phyloP scores from a whole-genome alignment of 2,329 filamentous ascomycete genomes.

The Pseudogymnoascus sp. region DNA sequence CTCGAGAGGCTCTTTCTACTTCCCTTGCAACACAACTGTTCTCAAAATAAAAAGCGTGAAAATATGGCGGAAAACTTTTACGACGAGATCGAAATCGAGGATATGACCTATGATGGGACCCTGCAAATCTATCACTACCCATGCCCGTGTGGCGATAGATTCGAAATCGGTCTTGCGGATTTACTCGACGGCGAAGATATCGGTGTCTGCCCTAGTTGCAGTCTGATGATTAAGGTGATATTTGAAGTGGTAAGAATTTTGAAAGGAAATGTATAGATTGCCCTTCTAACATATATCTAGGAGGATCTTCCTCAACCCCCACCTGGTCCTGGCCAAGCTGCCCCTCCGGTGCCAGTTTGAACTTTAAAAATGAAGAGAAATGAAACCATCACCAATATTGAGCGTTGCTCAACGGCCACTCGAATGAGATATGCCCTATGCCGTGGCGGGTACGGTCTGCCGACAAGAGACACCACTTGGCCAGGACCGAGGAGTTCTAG shows the following conservation, averaged over 20 bases:
- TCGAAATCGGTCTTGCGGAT: constrained; percentile 82
- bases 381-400: not conserved
- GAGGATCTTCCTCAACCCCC: constrained; percentile 43
- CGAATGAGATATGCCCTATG: not conserved
- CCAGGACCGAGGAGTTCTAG: not conserved
- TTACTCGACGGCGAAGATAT: constrained; percentile 86
- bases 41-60: not conserved
- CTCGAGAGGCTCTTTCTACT: not conserved
- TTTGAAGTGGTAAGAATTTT: constrained; percentile 65
- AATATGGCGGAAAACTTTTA: constrained; percentile 70
- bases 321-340: constrained; percentile 26
- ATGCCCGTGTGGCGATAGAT: constrained; percentile 93
- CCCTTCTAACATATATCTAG: constrained; percentile 24
- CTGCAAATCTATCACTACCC: constrained; percentile 92
- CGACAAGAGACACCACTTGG: not conserved
- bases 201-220: constrained; percentile 95
- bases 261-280: not conserved
- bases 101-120: constrained; percentile 83
- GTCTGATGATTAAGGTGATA: constrained; percentile 91
- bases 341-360: constrained; percentile 4
- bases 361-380: not conserved
- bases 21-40: not conserved
- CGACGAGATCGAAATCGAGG: constrained; percentile 97
- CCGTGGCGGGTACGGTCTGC: not conserved
- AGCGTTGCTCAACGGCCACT: not conserved